Percentiles rank a stretch among this genome's conserved stretches.
Conservation (phyloP, 257 asterid species). For the Jasminum sambac region DNA sequence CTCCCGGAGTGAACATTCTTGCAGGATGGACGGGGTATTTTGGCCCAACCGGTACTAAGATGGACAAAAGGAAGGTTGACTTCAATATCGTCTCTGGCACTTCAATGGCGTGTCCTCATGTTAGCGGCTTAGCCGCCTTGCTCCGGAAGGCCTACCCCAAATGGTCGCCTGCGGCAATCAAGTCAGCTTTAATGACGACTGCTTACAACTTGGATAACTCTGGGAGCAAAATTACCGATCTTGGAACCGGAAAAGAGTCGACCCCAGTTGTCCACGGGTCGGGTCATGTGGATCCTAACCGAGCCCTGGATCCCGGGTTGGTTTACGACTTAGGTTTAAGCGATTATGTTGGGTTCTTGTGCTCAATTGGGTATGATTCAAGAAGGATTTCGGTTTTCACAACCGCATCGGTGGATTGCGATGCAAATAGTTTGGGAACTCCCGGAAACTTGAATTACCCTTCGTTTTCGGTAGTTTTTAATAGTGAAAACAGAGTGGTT, state of each 20-base stretch:
- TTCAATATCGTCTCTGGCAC: constrained; percentile 91
- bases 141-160: constrained; percentile 61
- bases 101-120: constrained; percentile 96
- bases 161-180: constrained; percentile 87
- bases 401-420: constrained; percentile 53
- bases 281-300: constrained; percentile 90
- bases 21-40: constrained; percentile 84
- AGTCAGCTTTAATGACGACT: constrained; percentile 85
- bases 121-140: constrained; percentile 85
- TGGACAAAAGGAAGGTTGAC: constrained; percentile 73
- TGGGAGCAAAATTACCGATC: constrained; percentile 64
- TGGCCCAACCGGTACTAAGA: constrained; percentile 66
- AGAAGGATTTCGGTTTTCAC: constrained; percentile 47
- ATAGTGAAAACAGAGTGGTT: constrained; percentile 32
- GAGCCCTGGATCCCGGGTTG: constrained; percentile 78
- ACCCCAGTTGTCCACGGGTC: constrained; percentile 69
- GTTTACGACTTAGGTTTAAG: constrained; percentile 49
- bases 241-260: constrained; percentile 69
- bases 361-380: constrained; percentile 63
- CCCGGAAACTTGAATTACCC: constrained; percentile 92
- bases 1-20: constrained; percentile 88
- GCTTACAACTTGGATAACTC: constrained; percentile 66
- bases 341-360: constrained; percentile 71
- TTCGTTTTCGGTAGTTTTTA: constrained; percentile 71
- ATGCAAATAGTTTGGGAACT: constrained; percentile 33